These are phyloP conservation scores for Coriolopsis trogii DNA, from an alignment of 1,284 basidiomycete genomes.

Conservation along the genomic window DNA sequence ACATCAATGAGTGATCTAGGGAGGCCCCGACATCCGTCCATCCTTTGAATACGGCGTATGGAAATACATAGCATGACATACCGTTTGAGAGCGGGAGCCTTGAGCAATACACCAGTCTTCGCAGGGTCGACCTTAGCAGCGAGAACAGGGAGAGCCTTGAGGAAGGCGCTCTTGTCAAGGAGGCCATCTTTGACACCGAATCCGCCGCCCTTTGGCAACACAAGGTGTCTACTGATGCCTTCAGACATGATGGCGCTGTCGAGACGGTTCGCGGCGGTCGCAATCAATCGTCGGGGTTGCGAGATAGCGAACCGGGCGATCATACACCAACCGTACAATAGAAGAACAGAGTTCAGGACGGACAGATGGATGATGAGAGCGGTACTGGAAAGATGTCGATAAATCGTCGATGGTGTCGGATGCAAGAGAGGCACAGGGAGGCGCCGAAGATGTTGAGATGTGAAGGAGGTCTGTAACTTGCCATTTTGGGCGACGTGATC, in stretches of 20 bases:
- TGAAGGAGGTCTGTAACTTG: background rate
- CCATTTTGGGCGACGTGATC: background rate
- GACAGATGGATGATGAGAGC: background rate
- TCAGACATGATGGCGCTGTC: slow-evolving; percentile 28
- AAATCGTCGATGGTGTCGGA: background rate
- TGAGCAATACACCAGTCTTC: slow-evolving; percentile 59
- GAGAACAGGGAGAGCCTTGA: slow-evolving; percentile 63
- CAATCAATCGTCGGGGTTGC: slow-evolving; percentile 11
- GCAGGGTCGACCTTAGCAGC: slow-evolving; percentile 64
- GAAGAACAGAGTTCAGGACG: background rate
- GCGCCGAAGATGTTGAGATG: background rate
- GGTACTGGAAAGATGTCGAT: background rate
- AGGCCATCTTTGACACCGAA: slow-evolving; percentile 43
- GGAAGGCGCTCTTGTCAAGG: slow-evolving; percentile 69
- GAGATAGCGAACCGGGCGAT: slow-evolving; percentile 17
- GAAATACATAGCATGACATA: slow-evolving; percentile 41
- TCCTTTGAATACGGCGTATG: slow-evolving; percentile 1
- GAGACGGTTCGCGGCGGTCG: slow-evolving; percentile 2
- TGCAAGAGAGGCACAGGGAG: background rate
- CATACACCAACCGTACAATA: slow-evolving; percentile 15
- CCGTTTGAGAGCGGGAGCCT: slow-evolving; percentile 59
- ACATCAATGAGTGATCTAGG: slow-evolving; percentile 62
- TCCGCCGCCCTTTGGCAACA: slow-evolving; percentile 56
- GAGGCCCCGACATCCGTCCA: background rate
- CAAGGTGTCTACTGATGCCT: slow-evolving; percentile 37